Conservation (phyloP, 768 basidiomycete species). For the Suillus subalutaceus region DNA sequence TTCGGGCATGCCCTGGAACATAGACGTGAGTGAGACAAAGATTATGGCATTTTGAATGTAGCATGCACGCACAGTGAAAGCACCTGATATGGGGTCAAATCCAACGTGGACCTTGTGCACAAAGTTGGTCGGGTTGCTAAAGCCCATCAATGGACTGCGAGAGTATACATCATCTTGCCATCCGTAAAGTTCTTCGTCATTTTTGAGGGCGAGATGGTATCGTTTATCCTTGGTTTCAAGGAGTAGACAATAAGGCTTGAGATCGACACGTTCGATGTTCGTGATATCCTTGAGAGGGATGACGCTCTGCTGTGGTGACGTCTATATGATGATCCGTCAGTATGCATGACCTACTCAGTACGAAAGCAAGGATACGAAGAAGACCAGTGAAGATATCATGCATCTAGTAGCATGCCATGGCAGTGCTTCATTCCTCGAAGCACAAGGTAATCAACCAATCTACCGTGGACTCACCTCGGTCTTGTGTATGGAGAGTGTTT, state of each 20-base stretch:
- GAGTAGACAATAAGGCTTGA: slow-evolving; percentile 92
- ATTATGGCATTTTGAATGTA: slow-evolving; percentile 1
- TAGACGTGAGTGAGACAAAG: neutral
- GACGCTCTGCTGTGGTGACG: slow-evolving; percentile 56
- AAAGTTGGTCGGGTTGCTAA: slow-evolving; percentile 94
- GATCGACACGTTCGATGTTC: slow-evolving; percentile 88
- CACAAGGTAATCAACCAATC: neutral
- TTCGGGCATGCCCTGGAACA: slow-evolving; percentile 84
- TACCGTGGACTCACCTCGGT: slow-evolving; percentile 69
- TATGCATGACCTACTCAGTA: neutral
- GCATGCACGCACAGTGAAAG: slow-evolving; percentile 76
- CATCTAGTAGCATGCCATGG: neutral
- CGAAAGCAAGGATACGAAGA: slow-evolving; percentile 1
- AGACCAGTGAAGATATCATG: neutral
- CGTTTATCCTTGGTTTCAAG: slow-evolving; percentile 86
- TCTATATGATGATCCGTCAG: slow-evolving; percentile 36
- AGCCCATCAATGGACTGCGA: slow-evolving; percentile 90
- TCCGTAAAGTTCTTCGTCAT: slow-evolving; percentile 94
- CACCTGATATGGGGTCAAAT: slow-evolving; percentile 91
- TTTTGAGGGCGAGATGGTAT: slow-evolving; percentile 82
- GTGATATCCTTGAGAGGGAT: slow-evolving; percentile 78
- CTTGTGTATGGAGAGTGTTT: slow-evolving; percentile 82
- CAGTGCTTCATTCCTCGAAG: slow-evolving; percentile 6
- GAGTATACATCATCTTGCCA: slow-evolving; percentile 98
- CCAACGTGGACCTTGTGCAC: slow-evolving; percentile 99